Percentiles rank a stretch among this genome's conserved stretches.
These are phyloP conservation scores for Solanum bukasovii DNA, from an alignment of 257 asterid genomes.

Conservation along the genomic window DNA sequence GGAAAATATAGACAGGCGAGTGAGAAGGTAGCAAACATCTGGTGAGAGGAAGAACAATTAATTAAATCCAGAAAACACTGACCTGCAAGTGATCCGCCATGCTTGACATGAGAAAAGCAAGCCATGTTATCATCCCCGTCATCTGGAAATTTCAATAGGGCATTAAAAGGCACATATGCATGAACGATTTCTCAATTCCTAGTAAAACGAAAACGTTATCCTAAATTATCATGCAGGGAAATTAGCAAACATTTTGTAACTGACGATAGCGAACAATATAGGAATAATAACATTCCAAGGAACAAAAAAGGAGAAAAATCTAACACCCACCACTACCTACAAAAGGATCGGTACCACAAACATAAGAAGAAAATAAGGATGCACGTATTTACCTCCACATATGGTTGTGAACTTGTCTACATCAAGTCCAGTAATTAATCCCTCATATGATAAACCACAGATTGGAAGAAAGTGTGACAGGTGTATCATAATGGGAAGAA, in stretches of 20 bases:
- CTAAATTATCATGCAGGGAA: background rate
- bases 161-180: background rate
- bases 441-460: constrained; percentile 58
- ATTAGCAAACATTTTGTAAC: background rate
- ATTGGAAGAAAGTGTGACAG: constrained; percentile 44
- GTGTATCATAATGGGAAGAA: constrained; percentile 41
- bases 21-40: constrained; percentile 6
- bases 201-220: background rate
- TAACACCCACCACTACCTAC: background rate
- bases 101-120: constrained; percentile 72
- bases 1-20: background rate
- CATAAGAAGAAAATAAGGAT: background rate
- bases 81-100: constrained; percentile 84
- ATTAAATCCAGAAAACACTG: constrained; percentile 4
- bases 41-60: background rate
- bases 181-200: background rate
- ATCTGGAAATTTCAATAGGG: constrained; percentile 24
- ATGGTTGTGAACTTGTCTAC: constrained; percentile 31
- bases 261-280: background rate
- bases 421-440: constrained; percentile 55
- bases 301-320: background rate
- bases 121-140: constrained; percentile 32
- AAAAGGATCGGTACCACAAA: background rate
- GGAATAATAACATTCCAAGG: background rate
- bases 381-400: constrained; percentile 33